Evolutionary conservation across 371 early-diverging fungal species (phyloP), one percentile per base, ranked within the genome.

Genomic region (Zopfochytrium polystomum): DNA sequence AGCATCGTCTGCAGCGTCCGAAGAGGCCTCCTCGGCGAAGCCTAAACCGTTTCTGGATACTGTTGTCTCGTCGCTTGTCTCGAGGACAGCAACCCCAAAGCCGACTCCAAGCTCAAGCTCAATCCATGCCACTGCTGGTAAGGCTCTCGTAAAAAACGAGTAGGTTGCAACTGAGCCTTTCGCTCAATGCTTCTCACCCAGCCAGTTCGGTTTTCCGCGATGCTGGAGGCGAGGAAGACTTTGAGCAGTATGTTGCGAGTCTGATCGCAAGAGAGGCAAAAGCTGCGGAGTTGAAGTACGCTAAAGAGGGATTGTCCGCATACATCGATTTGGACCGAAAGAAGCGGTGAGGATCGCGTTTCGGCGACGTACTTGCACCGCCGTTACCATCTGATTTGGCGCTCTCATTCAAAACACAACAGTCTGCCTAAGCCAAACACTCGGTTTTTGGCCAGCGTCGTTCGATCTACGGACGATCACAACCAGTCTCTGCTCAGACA

Each of bases 231-330:
- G 86, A 85, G 65, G 71, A 79, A 29, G 87, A 87, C 65, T 65
- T 88, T 2, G 87, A 90, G 71, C 79, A 79, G 51, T 85, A 86
- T 62, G 81, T 87, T 33, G 89, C 89, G 11, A 81, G 86, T 27
- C 54, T 86, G 50, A 81, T 88, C 42, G 54, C 84, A 20, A 78
- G 80, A 58, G 85, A 86, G 66, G 84, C 88, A 62, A 47, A 80
- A 68, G 22, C 74, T 74, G 46, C 72, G 67, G 47, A 77, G 74
- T 52, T 67, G 68, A 44, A 52, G 35, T 67, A 67, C 22, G 34
- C 44, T 25, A 31, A 9, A 56, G 65, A 6, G 56, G 79, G 44
- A 83, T 82, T 44, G 62, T 83, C 3, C 51, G 87, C 86, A 5
- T 85, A 80, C 57, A 64, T 72, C 33, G 45, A 42, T 18, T 11